Evolutionary conservation across 768 basidiomycete genomes (phyloP), one percentile per base, ranked within the genome.

Genomic region (Clavulina sp.): DNA sequence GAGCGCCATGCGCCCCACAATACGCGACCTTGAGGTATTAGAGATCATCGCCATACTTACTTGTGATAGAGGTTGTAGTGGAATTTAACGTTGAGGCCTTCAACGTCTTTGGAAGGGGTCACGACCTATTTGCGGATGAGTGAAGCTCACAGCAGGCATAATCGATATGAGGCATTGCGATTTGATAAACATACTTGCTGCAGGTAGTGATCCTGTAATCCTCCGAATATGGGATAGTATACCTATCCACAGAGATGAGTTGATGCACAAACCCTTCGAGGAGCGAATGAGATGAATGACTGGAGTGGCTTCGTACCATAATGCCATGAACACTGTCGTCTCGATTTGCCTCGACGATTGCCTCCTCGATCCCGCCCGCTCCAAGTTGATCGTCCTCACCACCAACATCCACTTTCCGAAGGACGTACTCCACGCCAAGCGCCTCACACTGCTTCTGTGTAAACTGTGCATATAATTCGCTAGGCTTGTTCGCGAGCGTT

Each of bases 221-320:
- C 77, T 23, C 93, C 93, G 60, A 86, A 95, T 57, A 96, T 93
- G 1, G 95, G 95, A 66, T 87, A 99, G 66, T 96, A 95, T 7
- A 92, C 85, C 87, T 89, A 52, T 18, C 31, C 31, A 41, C 23
- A 46, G 16, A 41, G 4, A 6, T n/a, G 16, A 24, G n/a, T n/a
- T n/a, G n/a, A n/a, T n/a, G 9, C 4, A 19, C 46, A 36, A 4
- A 43, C 16, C 24, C 29, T 26, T 41, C 5, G 30, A n/a, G n/a
- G 23, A 49, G 43, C 43, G 13, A 13, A 16, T 46, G 43, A 24
- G 13, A 23, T 3, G 6, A 4, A 28, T 3, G 23, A 16, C 28
- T 52, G 57, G 9, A 53, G 29, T 50, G 48, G 52, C 23, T 16
- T 28, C 76, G 55, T 57, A 92, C 95, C 92, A 97, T 95, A 61